Conservation (phyloP, 179 eudicot species). For the Nepenthes alata region DNA sequence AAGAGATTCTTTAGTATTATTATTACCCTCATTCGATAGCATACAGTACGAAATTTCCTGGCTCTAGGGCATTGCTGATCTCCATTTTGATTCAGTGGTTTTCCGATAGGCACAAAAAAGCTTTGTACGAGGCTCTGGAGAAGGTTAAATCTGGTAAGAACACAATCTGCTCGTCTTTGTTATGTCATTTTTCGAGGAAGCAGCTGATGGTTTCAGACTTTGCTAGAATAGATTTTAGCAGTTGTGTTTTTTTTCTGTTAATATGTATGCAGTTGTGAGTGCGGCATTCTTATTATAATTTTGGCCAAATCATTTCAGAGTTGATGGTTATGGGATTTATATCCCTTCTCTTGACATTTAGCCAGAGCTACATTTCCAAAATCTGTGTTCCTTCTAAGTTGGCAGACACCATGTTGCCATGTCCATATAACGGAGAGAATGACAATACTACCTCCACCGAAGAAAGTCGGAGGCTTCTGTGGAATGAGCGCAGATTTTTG, state of each 20-base stretch:
- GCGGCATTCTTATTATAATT: neutral
- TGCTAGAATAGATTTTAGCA: neutral
- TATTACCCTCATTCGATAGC: no score
- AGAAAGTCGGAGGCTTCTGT: conserved; percentile 34
- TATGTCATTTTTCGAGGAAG: neutral
- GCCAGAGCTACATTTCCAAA: conserved; percentile 55
- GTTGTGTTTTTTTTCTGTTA: neutral
- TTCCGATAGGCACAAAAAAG: conserved; percentile 48
- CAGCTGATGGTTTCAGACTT: neutral
- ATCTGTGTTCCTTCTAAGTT: conserved; percentile 51
- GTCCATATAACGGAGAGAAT: conserved; percentile 12
- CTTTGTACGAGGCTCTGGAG: conserved; percentile 62
- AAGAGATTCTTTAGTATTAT: neutral
- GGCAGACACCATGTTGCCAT: conserved; percentile 67
- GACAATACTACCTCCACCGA: neutral
- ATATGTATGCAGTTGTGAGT: neutral
- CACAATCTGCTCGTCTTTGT: neutral
- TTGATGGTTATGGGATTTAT: conserved; percentile 92
- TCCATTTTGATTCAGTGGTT: conserved; percentile 38
- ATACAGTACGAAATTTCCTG: neutral
- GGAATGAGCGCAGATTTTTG: conserved; percentile 25
- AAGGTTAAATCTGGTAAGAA: conserved; percentile 62
- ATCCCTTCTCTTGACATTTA: conserved; percentile 68
- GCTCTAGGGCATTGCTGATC: neutral
- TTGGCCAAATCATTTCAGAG: conserved; percentile 27